Percentiles rank a stretch among this genome's conserved stretches.
These are phyloP conservation scores for Salix viminalis DNA, from an alignment of 345 rosid genomes.

Conservation along the genomic window DNA sequence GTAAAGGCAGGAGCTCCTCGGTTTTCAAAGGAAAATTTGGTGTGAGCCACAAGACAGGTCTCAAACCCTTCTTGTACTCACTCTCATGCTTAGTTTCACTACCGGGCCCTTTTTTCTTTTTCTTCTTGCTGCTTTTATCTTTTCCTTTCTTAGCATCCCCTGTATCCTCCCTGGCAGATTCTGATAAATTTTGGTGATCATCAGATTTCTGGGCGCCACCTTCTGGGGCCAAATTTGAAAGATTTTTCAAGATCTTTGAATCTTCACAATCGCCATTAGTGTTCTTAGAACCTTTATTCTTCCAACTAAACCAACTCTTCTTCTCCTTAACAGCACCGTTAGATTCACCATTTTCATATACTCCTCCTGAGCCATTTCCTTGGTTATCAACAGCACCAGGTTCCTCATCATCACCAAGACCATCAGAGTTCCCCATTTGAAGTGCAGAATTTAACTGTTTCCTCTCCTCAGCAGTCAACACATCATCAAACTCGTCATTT, in stretches of 20 bases:
- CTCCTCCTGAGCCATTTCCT: conserved; percentile 59
- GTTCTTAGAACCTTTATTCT: conserved; percentile 61
- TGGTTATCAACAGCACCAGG: conserved; percentile 44
- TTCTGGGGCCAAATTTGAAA: conserved; percentile 71
- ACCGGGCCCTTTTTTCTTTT: conserved; percentile 61
- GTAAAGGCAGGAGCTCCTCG: conserved; percentile 88
- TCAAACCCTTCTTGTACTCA: conserved; percentile 87
- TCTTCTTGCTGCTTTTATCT: conserved; percentile 73
- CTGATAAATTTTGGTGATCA: conserved; percentile 59
- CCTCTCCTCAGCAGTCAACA: conserved; percentile 88
- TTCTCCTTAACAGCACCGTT: conserved; percentile 65
- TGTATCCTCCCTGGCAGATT: conserved; percentile 50
- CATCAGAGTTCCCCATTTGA: conserved; percentile 59
- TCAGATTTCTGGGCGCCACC: conserved; percentile 49
- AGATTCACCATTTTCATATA: conserved; percentile 53
- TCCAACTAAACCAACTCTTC: conserved; percentile 98
- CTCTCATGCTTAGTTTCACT: conserved; percentile 70
- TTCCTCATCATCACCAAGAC: conserved; percentile 66
- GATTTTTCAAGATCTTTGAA: conserved; percentile 57
- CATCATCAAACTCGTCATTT: conserved; percentile 65
- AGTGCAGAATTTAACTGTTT: conserved; percentile 79
- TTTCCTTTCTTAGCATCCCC: conserved; percentile 65
- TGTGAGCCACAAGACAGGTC: conserved; percentile 95
- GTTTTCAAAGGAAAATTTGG: conserved; percentile 90
- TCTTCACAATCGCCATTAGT: conserved; percentile 61